Evolutionary conservation across 768 basidiomycete species (phyloP).

Genomic region (Suillus decipiens): DNA sequence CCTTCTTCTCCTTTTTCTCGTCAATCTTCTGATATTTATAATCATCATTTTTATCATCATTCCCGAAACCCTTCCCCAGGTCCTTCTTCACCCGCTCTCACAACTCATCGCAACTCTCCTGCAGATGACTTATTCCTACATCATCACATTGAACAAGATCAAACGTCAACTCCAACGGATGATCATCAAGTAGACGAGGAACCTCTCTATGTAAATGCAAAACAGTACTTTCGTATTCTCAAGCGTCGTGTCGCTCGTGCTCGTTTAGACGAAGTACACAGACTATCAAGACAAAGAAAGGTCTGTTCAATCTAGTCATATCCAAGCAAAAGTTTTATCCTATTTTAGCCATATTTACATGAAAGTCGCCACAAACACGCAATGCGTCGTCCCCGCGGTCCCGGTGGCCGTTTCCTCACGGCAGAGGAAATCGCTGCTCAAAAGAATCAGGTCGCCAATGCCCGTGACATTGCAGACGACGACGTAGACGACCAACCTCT

Average conservation of each 20-base stretch:
- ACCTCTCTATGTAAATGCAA: slow-evolving; percentile 98
- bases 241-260: slow-evolving; percentile 91
- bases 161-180: slow-evolving; percentile 20
- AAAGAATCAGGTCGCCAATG: slow-evolving; percentile 46
- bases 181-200: slow-evolving; percentile 79
- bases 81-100: slow-evolving; percentile 31
- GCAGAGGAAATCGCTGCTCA: slow-evolving; percentile 93
- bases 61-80: slow-evolving; percentile 32
- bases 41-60: slow-evolving; percentile 23
- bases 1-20: slow-evolving; percentile 23
- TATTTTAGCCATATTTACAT: slow-evolving; percentile 88
- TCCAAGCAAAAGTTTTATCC: slow-evolving; percentile 3
- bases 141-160: slow-evolving; percentile 25
- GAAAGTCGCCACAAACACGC: slow-evolving; percentile 98
- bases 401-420: slow-evolving; percentile 96
- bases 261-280: slow-evolving; percentile 90
- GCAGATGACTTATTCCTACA: slow-evolving; percentile 32
- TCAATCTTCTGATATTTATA: slow-evolving; percentile 25
- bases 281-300: slow-evolving; percentile 92
- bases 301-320: slow-evolving; percentile 38
- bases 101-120: slow-evolving; percentile 31
- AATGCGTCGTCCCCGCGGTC: slow-evolving; percentile 94
- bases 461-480: slow-evolving; percentile 48
- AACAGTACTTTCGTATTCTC: slow-evolving; percentile 98
- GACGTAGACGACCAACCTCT: slow-evolving; percentile 23